phyloP scores from a whole-genome alignment of 73 alveolate genomes.

The Symbiodinium natans region DNA sequence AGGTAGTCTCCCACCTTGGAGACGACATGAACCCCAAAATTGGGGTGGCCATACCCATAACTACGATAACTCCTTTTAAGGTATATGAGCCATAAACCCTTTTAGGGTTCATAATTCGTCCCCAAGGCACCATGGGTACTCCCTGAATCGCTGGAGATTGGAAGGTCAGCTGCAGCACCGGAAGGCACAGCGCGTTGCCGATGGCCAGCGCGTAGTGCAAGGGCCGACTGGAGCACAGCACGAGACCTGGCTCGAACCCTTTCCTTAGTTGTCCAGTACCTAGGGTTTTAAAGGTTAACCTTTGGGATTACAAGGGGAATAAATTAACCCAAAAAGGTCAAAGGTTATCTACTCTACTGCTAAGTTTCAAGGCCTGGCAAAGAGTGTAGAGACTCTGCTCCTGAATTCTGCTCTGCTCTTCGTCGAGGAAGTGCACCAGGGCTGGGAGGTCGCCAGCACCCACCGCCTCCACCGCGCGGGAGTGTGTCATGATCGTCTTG shows the following conservation, averaged over 20 bases:
- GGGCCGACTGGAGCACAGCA: slow-evolving; percentile 28
- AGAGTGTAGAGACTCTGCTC: background rate
- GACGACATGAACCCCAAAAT: too few species aligned
- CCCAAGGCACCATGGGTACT: background rate
- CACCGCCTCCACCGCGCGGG: too few species aligned
- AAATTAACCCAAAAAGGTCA: too few species aligned
- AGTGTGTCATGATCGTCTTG: too few species aligned
- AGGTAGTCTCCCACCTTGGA: background rate
- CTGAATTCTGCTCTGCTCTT: background rate
- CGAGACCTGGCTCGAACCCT: slow-evolving; percentile 47
- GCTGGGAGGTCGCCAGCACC: background rate
- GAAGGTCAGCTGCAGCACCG: slow-evolving; percentile 32
- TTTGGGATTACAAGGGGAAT: too few species aligned
- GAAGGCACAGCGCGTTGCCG: slow-evolving; percentile 48
- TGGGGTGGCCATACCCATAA: background rate
- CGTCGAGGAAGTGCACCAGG: background rate
- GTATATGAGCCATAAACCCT: background rate
- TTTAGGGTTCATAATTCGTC: too few species aligned
- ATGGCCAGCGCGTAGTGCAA: slow-evolving; percentile 42
- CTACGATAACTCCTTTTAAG: too few species aligned
- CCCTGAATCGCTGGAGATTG: slow-evolving; percentile 2
- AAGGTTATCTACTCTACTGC: too few species aligned
- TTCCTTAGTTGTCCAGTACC: too few species aligned
- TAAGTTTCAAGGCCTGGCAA: too few species aligned
- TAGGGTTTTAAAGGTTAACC: too few species aligned